phyloP scores from a whole-genome alignment of 2,329 filamentous ascomycete species.

The Neoarthrinium moseri region DNA sequence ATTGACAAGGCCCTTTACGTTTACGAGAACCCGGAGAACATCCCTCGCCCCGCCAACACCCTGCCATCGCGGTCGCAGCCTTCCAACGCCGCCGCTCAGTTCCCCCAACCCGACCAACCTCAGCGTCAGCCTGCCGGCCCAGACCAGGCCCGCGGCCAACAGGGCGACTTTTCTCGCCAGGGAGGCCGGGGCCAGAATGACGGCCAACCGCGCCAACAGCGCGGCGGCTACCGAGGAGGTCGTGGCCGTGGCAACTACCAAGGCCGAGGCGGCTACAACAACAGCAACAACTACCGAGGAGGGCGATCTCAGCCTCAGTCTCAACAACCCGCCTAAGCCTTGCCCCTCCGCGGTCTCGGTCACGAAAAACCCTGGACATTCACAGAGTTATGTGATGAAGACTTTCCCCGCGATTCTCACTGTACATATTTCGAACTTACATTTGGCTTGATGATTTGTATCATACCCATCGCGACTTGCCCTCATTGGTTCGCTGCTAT shows the following conservation, averaged over 20 bases:
- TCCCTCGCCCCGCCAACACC: slow-evolving; percentile 74
- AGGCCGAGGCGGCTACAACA: slow-evolving; percentile 30
- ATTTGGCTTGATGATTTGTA: slow-evolving; percentile 28
- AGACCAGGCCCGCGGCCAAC: slow-evolving; percentile 26
- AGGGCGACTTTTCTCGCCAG: slow-evolving; percentile 22
- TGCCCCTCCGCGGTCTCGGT: background rate
- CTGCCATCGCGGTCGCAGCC: slow-evolving; percentile 21
- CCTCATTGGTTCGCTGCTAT: slow-evolving; percentile 21
- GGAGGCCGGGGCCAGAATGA: slow-evolving; percentile 28
- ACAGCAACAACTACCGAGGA: slow-evolving; percentile 32
- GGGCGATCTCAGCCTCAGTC: slow-evolving; percentile 31
- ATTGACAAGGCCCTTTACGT: slow-evolving; percentile 99
- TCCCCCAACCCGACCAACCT: slow-evolving; percentile 25
- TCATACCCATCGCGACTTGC: slow-evolving; percentile 31
- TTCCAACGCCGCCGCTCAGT: slow-evolving; percentile 21
- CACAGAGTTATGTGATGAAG: no score
- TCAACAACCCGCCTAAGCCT: slow-evolving; percentile 8
- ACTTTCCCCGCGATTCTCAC: slow-evolving; percentile 13
- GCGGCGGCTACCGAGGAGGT: slow-evolving; percentile 27
- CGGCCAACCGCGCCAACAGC: slow-evolving; percentile 29
- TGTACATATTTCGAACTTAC: slow-evolving; percentile 31
- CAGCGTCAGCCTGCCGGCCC: slow-evolving; percentile 17
- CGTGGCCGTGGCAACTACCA: slow-evolving; percentile 28
- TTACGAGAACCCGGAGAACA: slow-evolving; percentile 93
- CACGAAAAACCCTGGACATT: background rate